Percentiles rank a stretch among this genome's conserved stretches.
phyloP scores from a whole-genome alignment of 805 yeast genomes.

The Hermanozyma aechmeae region DNA sequence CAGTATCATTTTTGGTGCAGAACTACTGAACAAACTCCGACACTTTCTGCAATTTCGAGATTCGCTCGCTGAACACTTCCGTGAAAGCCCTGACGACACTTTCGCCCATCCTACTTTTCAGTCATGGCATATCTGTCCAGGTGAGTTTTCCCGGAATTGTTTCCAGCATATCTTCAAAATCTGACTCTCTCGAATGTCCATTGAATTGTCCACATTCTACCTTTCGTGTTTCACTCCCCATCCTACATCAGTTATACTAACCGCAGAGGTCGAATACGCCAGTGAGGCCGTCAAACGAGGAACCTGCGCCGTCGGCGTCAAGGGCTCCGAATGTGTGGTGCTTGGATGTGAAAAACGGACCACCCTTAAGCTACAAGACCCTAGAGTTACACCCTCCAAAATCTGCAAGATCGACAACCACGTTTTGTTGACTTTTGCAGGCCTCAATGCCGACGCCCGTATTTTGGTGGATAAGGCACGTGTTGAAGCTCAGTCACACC shows the following conservation, averaged over 20 bases:
- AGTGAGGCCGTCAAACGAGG: constrained; percentile 97
- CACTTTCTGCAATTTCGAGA: too few relatives aligned
- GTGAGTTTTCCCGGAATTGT: too few relatives aligned
- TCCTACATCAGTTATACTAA: too few relatives aligned
- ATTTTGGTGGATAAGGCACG: constrained; percentile 91
- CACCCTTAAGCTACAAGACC: constrained; percentile 90
- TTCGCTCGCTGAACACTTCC: too few relatives aligned
- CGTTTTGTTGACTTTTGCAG: constrained; percentile 89
- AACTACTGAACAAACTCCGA: too few relatives aligned
- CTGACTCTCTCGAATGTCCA: not conserved
- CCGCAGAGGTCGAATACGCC: constrained; percentile 87
- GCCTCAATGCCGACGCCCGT: constrained; percentile 97
- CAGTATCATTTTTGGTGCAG: too few relatives aligned
- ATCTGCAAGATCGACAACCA: constrained; percentile 88
- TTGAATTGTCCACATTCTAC: not conserved
- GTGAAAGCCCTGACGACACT: too few relatives aligned
- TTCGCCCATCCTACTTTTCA: too few relatives aligned
- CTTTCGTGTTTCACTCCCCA: too few relatives aligned
- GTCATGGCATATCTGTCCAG: too few relatives aligned
- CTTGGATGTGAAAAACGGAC: constrained; percentile 96
- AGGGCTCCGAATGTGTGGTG: constrained; percentile 82
- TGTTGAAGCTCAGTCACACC: constrained; percentile 92
- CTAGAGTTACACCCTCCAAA: constrained; percentile 91
- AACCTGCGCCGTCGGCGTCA: constrained; percentile 95
- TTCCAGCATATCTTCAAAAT: too few relatives aligned